Evolutionary conservation across 2,329 filamentous ascomycete species (phyloP).

Genomic region (Metarhizium brunneum): DNA sequence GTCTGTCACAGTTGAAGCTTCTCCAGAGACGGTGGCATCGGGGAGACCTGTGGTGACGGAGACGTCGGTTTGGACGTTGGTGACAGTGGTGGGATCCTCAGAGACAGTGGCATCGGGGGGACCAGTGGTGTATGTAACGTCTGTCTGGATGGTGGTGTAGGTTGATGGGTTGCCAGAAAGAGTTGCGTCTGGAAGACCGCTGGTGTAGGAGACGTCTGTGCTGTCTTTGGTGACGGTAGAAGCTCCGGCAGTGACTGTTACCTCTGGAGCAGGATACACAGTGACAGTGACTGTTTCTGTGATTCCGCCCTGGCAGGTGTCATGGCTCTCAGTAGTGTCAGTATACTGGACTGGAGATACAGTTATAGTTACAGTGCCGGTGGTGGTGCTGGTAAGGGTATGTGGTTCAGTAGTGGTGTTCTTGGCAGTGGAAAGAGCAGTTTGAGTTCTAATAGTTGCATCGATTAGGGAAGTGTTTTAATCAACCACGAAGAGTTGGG

Average conservation of each 20-base stretch:
- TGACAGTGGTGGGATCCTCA: conserved; percentile 20
- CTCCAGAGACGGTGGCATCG: conserved; percentile 23
- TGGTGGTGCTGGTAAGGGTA: conserved; percentile 12
- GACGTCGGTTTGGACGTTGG: conserved; percentile 18
- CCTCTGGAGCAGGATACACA: conserved; percentile 10
- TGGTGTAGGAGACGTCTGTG: conserved; percentile 13
- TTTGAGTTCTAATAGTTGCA: conserved; percentile 19
- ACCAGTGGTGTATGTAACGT: conserved; percentile 14
- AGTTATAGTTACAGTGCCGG: conserved; percentile 13
- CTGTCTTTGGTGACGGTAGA: conserved; percentile 16
- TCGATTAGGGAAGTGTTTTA: conserved; percentile 1
- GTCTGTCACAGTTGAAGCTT: conserved; percentile 22
- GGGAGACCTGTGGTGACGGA: conserved; percentile 20
- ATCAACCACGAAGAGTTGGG: background rate
- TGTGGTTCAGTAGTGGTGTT: background rate
- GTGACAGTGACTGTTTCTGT: conserved; percentile 8
- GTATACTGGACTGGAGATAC: conserved; percentile 15
- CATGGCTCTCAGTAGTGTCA: conserved; percentile 13
- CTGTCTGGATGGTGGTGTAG: conserved; percentile 12
- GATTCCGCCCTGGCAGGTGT: conserved; percentile 5
- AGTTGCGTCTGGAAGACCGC: conserved; percentile 16
- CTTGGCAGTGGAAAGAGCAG: conserved; percentile 22
- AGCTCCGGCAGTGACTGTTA: conserved; percentile 16
- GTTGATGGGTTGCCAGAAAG: conserved; percentile 17
- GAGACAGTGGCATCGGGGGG: conserved; percentile 18